phyloP scores from a whole-genome alignment of 75 land plant species.

The Picea sitchensis region DNA sequence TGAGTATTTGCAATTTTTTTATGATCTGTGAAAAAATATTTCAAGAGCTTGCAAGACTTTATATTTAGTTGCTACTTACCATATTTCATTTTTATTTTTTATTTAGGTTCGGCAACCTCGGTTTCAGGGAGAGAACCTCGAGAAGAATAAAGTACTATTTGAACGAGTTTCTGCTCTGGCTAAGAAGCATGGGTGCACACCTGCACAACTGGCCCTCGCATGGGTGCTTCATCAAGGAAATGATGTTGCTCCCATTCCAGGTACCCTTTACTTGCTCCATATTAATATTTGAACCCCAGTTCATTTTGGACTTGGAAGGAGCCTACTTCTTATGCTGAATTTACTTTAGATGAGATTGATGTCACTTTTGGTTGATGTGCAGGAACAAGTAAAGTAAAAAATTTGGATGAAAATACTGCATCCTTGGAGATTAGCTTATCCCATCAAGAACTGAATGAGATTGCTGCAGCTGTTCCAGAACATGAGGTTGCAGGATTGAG shows the following conservation, averaged over 20 bases:
- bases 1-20: no score
- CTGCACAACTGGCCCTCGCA: constrained; percentile 56
- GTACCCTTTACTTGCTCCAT: constrained; percentile 10
- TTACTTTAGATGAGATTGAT: no score
- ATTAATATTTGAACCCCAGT: no score
- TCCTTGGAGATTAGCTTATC: constrained; percentile 32
- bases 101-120: constrained; percentile 33
- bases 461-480: constrained; percentile 37
- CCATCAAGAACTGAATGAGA: constrained; percentile 38
- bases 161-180: constrained; percentile 32
- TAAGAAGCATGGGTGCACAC: constrained; percentile 36
- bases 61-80: neutral
- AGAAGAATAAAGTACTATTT: constrained; percentile 56
- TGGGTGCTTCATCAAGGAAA: constrained; percentile 64
- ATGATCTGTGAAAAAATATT: no score
- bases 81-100: neutral
- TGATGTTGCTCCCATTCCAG: constrained; percentile 46
- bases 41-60: no score
- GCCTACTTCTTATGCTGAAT: no score
- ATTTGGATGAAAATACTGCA: constrained; percentile 46
- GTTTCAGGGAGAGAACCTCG: constrained; percentile 51
- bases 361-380: constrained; percentile 5
- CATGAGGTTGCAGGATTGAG: constrained; percentile 40
- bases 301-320: no score
- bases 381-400: constrained; percentile 62